Conservation (phyloP, 768 basidiomycete genomes). For the Lactifluus subvellereus region DNA sequence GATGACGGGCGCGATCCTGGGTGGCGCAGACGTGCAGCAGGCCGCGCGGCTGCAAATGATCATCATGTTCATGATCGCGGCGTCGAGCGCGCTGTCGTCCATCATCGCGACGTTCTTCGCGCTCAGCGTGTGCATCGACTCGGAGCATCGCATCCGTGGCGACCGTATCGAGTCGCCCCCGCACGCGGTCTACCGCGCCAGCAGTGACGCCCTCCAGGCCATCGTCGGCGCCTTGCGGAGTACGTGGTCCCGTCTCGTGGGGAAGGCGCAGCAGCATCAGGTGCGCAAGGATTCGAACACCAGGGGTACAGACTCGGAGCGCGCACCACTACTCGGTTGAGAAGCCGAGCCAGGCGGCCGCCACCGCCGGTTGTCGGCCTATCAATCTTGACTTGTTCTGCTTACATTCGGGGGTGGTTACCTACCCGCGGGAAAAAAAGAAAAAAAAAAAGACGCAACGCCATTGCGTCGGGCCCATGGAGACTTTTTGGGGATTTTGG, state of each 20-base stretch:
- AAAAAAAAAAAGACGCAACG: not conserved
- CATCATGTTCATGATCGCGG: constrained; percentile 90
- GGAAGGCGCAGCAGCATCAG: not conserved
- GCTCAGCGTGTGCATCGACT: constrained; percentile 60
- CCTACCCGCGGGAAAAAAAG: not conserved
- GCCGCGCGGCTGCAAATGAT: constrained; percentile 87
- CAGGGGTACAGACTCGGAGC: not conserved
- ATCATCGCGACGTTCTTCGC: constrained; percentile 58
- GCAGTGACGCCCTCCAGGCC: not conserved
- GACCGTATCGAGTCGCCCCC: constrained; percentile 49
- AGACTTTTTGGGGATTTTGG: not conserved
- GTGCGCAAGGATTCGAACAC: not conserved
- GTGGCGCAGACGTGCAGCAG: constrained; percentile 77
- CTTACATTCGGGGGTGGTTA: not conserved
- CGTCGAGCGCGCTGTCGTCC: constrained; percentile 65
- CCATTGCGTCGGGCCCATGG: not conserved
- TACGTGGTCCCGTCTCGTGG: not conserved
- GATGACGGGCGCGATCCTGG: constrained; percentile 91
- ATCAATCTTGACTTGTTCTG: not conserved
- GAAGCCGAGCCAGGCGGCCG: not conserved
- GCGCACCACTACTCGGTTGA: constrained; percentile 3
- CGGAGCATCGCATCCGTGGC: constrained; percentile 53
- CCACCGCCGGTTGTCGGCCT: too few species aligned
- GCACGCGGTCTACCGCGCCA: constrained; percentile 13
- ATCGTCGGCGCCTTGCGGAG: not conserved